Percentiles rank a stretch among this genome's conserved stretches.
These are phyloP conservation scores for Nemania diffusa DNA, from an alignment of 2,329 filamentous ascomycete genomes.

Conservation along the genomic window DNA sequence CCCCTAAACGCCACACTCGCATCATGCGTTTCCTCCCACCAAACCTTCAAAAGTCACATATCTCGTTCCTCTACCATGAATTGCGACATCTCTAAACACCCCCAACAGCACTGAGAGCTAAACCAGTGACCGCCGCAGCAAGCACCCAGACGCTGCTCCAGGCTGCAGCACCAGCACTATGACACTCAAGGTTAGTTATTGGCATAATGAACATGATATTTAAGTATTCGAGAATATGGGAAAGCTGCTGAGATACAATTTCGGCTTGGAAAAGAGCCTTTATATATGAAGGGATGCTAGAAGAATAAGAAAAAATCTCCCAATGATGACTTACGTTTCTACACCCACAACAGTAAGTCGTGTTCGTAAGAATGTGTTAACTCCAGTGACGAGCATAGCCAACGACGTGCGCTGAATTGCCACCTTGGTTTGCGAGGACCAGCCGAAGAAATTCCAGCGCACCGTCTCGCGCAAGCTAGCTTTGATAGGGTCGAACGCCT, in stretches of 20 bases:
- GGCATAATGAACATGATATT: not conserved
- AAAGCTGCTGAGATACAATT: not conserved
- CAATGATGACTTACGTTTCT: conserved; percentile 56
- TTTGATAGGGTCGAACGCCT: conserved; percentile 70
- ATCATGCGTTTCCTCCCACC: not conserved
- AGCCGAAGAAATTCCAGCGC: conserved; percentile 77
- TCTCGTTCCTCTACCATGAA: not conserved
- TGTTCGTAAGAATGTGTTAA: conserved; percentile 72
- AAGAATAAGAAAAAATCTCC: not conserved
- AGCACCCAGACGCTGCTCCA: conserved; percentile 82
- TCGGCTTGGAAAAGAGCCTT: not conserved
- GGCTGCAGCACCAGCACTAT: conserved; percentile 68
- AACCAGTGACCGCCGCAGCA: conserved; percentile 69
- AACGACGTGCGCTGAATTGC: conserved; percentile 72
- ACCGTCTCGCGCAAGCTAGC: conserved; percentile 77
- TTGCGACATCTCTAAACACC: conserved; percentile 54
- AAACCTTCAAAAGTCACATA: not conserved
- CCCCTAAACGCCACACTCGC: conserved; percentile 7
- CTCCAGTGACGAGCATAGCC: conserved; percentile 65
- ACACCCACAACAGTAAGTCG: conserved; percentile 75
- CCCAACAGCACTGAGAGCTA: conserved; percentile 63
- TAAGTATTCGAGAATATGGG: not conserved
- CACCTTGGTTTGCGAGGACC: conserved; percentile 69
- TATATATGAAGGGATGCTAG: not conserved
- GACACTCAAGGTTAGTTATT: not conserved